Conservation (phyloP, 192 early-diverging fungal genomes). For the Funneliformis geosporum region DNA sequence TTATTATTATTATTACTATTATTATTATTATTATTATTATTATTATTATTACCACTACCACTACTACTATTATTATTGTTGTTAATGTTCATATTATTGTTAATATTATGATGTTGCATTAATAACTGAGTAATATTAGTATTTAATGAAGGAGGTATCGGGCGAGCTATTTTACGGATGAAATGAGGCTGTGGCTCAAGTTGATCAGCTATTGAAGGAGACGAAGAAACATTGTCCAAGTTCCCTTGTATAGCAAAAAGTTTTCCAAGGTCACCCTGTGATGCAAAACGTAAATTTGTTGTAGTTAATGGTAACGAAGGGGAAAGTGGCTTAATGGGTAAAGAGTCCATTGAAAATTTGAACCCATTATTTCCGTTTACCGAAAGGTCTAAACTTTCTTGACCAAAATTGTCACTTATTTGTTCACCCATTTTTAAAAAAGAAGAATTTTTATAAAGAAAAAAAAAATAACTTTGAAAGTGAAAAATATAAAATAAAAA, state of each 20-base stretch:
- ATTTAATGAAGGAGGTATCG: slow-evolving; percentile 23
- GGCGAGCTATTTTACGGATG: slow-evolving; percentile 26
- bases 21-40: neutral
- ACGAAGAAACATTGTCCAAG: slow-evolving; percentile 2
- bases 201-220: neutral
- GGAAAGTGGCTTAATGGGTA: too few species aligned
- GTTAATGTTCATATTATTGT: neutral
- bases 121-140: slow-evolving; percentile 18
- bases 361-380: slow-evolving; percentile 2
- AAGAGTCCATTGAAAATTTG: slow-evolving; percentile 5
- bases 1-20: neutral
- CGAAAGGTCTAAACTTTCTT: neutral
- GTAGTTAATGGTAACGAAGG: neutral
- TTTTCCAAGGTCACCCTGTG: slow-evolving; percentile 19
- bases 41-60: neutral
- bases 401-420: neutral
- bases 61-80: neutral
- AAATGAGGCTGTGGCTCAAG: neutral
- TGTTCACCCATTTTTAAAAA: neutral
- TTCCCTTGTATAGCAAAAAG: slow-evolving; percentile 11
- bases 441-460: neutral
- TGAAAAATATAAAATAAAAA: too few species aligned
- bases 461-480: neutral
- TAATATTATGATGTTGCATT: slow-evolving; percentile 2
- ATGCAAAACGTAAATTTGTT: slow-evolving; percentile 22